A percentile compares a stretch with the other conserved stretches of the same genome.
Conservation (phyloP, 345 rosid genomes). For the Barbarea vulgaris region DNA sequence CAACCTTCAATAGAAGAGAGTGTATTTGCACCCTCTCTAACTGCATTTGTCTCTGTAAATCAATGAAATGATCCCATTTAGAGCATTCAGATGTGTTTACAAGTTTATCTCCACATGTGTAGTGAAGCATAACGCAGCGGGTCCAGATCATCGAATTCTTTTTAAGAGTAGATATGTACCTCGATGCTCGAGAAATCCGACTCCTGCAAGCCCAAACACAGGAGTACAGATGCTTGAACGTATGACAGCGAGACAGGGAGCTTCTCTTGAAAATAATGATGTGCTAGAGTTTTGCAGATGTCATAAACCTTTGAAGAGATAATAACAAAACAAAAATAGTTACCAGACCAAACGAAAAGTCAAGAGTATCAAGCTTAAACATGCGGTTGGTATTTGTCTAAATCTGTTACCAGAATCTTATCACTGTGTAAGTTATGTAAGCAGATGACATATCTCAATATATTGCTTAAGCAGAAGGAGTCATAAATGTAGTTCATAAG, state of each 20-base stretch:
- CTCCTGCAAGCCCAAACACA: slow-evolving; percentile 86
- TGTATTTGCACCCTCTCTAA: slow-evolving; percentile 72
- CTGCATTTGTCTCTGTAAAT: slow-evolving; percentile 82
- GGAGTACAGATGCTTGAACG: slow-evolving; percentile 80
- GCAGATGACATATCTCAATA: slow-evolving; percentile 39
- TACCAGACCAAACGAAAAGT: not conserved
- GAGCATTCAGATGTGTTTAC: slow-evolving; percentile 17
- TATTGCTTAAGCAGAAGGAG: slow-evolving; percentile 43
- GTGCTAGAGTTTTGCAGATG: slow-evolving; percentile 69
- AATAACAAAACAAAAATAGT: not conserved
- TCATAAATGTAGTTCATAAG: not conserved
- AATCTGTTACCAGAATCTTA: not conserved
- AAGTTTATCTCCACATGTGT: not conserved
- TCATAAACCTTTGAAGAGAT: slow-evolving; percentile 65
- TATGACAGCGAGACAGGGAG: slow-evolving; percentile 74
- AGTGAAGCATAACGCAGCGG: slow-evolving; percentile 6
- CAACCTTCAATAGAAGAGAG: slow-evolving; percentile 68
- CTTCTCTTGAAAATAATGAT: slow-evolving; percentile 75
- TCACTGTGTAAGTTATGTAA: not conserved
- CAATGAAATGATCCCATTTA: slow-evolving; percentile 12
- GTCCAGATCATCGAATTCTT: not conserved
- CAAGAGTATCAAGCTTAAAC: not conserved
- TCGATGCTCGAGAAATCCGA: slow-evolving; percentile 61
- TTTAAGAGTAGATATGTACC: slow-evolving; percentile 48
- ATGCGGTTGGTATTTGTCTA: not conserved